Percentiles rank a stretch among this genome's conserved stretches.
phyloP scores from a whole-genome alignment of 2,329 filamentous ascomycete species.

The Fusarium piperis region DNA sequence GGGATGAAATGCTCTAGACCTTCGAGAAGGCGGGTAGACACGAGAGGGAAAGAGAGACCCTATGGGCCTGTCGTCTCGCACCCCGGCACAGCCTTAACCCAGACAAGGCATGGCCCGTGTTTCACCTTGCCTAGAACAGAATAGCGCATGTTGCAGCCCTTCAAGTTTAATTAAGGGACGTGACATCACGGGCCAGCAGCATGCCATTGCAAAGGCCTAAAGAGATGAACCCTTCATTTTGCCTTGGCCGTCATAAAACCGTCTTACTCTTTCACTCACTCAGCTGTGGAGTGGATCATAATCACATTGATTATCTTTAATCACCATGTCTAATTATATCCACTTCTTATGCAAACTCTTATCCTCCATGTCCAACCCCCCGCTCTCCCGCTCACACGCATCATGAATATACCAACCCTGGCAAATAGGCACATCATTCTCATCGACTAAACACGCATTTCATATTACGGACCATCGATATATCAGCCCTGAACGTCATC shows the following conservation, averaged over 20 bases:
- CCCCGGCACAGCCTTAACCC: not conserved
- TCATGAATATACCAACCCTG: not conserved
- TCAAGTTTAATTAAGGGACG: constrained; percentile 25
- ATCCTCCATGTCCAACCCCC: constrained; percentile 8
- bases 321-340: not conserved
- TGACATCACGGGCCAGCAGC: constrained; percentile 17
- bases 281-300: not conserved
- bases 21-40: constrained; percentile 17
- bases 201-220: constrained; percentile 3
- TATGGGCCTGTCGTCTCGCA: not conserved
- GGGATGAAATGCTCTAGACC: constrained; percentile 12
- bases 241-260: not conserved
- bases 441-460: not conserved
- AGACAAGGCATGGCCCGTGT: constrained; percentile 12
- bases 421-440: not conserved
- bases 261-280: not conserved
- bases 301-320: not conserved
- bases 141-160: constrained; percentile 28
- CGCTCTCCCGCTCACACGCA: constrained; percentile 5
- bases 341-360: constrained; percentile 5
- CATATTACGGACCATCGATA: constrained; percentile 10
- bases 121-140: constrained; percentile 19
- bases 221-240: constrained; percentile 1
- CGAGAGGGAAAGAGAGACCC: not conserved
- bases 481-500: not conserved